A percentile compares a stretch with the other conserved stretches of the same genome.
phyloP scores from a whole-genome alignment of 306 rosid species.

The Citrullus mucosospermus region DNA sequence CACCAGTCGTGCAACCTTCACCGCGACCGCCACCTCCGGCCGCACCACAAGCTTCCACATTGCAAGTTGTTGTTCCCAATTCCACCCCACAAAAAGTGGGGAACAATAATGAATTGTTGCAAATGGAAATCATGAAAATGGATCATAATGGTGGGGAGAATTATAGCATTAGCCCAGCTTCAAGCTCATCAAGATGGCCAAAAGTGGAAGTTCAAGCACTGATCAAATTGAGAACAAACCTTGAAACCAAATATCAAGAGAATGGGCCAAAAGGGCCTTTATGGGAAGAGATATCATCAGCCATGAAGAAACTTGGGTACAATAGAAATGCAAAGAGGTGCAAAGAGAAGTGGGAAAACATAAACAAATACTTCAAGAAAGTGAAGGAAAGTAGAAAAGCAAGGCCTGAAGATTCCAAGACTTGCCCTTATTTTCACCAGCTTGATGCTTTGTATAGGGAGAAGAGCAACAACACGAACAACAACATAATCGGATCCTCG shows the following conservation, averaged over 20 bases:
- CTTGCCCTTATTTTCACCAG: conserved; percentile 73
- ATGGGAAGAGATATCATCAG: conserved; percentile 85
- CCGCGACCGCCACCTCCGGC: background rate
- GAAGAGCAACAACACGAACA: conserved; percentile 16
- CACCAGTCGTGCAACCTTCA: background rate
- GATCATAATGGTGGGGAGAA: conserved; percentile 5
- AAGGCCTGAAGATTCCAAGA: conserved; percentile 61
- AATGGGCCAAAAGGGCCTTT: conserved; percentile 69
- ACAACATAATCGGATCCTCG: conserved; percentile 1
- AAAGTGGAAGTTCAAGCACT: conserved; percentile 55
- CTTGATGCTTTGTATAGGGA: conserved; percentile 62
- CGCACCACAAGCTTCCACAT: background rate
- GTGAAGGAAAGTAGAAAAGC: conserved; percentile 58
- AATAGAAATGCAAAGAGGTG: conserved; percentile 67
- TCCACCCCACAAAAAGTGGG: background rate
- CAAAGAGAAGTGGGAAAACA: conserved; percentile 98
- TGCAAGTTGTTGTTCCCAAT: background rate
- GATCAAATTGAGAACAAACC: conserved; percentile 43
- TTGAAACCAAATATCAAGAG: conserved; percentile 59
- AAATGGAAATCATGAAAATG: background rate
- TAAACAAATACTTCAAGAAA: conserved; percentile 89
- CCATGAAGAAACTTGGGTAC: conserved; percentile 62
- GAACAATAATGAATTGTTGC: background rate
- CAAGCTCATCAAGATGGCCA: conserved; percentile 56
- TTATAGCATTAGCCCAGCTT: background rate